Conservation (phyloP, 441 rosid species). For the Kokia cookei region DNA sequence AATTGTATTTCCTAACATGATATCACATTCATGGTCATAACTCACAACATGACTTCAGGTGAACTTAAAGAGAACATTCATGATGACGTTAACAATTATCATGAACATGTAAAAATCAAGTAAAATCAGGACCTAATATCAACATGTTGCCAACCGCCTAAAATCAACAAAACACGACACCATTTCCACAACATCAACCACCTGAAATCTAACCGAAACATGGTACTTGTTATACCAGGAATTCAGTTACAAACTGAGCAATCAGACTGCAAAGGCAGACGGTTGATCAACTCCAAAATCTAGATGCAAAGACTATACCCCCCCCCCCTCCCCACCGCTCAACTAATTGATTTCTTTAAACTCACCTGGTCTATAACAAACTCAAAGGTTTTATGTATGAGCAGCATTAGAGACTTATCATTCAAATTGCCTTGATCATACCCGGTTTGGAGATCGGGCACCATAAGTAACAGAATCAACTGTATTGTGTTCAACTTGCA, state of each 20-base stretch:
- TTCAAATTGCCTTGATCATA: not conserved
- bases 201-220: not conserved
- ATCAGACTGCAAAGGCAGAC: not conserved
- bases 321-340: not conserved
- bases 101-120: not conserved
- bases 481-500: slow-evolving; percentile 5
- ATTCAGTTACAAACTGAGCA: not conserved
- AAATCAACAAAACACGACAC: not conserved
- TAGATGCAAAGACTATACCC: not conserved
- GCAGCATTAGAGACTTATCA: not conserved
- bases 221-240: not conserved
- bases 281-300: not conserved
- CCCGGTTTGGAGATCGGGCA: not conserved
- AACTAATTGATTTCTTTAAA: not conserved
- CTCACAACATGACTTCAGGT: not conserved
- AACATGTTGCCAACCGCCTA: not conserved
- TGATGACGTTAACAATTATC: not conserved
- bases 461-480: not conserved
- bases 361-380: not conserved
- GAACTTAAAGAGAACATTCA: not conserved
- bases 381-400: not conserved
- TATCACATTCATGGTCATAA: not conserved
- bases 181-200: not conserved
- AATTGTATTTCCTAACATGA: not conserved
- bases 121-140: not conserved